phyloP scores from a whole-genome alignment of 2,329 filamentous ascomycete species.

The Calonectria pteridis region DNA sequence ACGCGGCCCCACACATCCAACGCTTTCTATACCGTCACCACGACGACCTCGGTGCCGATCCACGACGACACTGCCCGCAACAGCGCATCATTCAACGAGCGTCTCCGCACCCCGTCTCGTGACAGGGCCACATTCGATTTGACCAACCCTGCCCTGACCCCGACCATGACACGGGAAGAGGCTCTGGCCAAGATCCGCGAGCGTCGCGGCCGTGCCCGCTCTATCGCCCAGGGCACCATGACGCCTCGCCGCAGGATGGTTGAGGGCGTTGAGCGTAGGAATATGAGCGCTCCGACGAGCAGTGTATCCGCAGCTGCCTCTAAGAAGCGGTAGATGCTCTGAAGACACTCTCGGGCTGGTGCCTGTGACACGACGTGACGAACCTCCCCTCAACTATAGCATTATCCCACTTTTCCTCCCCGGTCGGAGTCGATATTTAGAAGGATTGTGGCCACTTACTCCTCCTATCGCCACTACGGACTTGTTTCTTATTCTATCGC shows the following conservation, averaged over 20 bases:
- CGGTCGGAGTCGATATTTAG: not conserved
- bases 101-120: slow-evolving; percentile 59
- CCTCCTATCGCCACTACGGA: slow-evolving; percentile 7
- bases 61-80: slow-evolving; percentile 56
- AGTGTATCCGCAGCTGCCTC: slow-evolving; percentile 38
- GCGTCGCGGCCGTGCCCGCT: slow-evolving; percentile 77
- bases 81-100: slow-evolving; percentile 58
- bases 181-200: slow-evolving; percentile 82
- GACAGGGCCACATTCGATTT: slow-evolving; percentile 62
- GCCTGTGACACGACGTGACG: slow-evolving; percentile 40
- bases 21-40: slow-evolving; percentile 61
- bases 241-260: slow-evolving; percentile 70
- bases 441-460: slow-evolving; percentile 17
- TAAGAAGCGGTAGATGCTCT: slow-evolving; percentile 35
- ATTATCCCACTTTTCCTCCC: slow-evolving; percentile 7
- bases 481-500: slow-evolving; percentile 12
- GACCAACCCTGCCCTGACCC: slow-evolving; percentile 70
- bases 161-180: slow-evolving; percentile 79
- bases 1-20: slow-evolving; percentile 61
- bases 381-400: slow-evolving; percentile 12
- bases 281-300: slow-evolving; percentile 62
- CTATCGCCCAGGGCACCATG: slow-evolving; percentile 72
- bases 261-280: slow-evolving; percentile 60
- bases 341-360: slow-evolving; percentile 15
- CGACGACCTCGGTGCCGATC: slow-evolving; percentile 65